Evolutionary conservation across 2,329 filamentous ascomycete species (phyloP), one percentile per base, ranked within the genome.

Genomic region (Laburnicola sp.): DNA sequence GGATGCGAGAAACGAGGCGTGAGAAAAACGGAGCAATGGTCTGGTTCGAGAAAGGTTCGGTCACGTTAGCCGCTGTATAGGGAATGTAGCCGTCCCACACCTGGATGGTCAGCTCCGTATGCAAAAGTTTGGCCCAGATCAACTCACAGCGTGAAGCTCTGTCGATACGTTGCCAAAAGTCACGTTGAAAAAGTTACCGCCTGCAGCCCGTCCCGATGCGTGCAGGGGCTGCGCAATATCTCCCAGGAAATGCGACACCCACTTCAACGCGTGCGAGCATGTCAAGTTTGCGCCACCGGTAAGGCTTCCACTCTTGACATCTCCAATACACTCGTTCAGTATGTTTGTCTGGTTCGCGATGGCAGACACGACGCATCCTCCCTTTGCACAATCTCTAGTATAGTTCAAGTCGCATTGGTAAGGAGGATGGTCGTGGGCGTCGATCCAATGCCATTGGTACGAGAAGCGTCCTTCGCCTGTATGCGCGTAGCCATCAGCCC

Each of bases 381-480:
- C 69, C 23, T 63, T 60, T 3, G 66, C 60, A 44, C 74, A 76
- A 45, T 76, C 74, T 22, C 62, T 61, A 4, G 58, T 59, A 48
- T 74, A 75, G 51, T 74, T 59, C 1, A 75, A 54, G 28, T 64
- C 62, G 49, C 74, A 76, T 16, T 49, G 51, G 3, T 62, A 47
- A 1, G 72, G 72, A 2, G 70, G 63, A 37, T 63, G 50, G 48
- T 74, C 72, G 21, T 69, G 62, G 0, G 70, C 62, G 42, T 73
- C 70, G 45, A 75, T 74, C 69, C 71, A 75, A 47, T 74, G 72
- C 73, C 73, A 75, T 44, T 73, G 72, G 48, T 75, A 74, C 8
- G 69, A 73, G 50, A 71, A 74, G n/a, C 65, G 65, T n/a, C 72
- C 72, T 56, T 73, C 65, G 16, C 58, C 51, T 2, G 69, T 74